These are phyloP conservation scores for Rubroboletus pulcherrimus DNA, from an alignment of 768 basidiomycete genomes.

Conservation along the genomic window DNA sequence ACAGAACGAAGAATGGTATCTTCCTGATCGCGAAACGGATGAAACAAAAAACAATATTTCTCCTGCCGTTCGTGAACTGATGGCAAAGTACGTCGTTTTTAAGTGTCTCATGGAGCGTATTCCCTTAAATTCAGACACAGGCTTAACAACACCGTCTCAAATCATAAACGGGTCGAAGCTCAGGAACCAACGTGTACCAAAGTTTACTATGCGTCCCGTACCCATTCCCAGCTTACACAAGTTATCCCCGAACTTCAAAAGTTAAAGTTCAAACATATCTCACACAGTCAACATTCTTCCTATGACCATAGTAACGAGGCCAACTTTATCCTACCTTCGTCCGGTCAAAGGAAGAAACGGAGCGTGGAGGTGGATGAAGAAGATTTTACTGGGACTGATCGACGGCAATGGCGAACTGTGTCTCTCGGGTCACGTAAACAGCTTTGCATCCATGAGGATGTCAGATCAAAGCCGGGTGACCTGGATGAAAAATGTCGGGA, in stretches of 20 bases:
- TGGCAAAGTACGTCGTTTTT: slow-evolving; percentile 59
- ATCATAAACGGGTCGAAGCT: slow-evolving; percentile 7
- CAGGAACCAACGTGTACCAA: slow-evolving; percentile 66
- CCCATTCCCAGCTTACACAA: slow-evolving; percentile 93
- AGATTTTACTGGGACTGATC: slow-evolving; percentile 24
- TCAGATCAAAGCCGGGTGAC: slow-evolving; percentile 60
- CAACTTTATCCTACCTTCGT: not conserved
- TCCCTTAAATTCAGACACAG: slow-evolving; percentile 9
- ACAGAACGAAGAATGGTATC: slow-evolving; percentile 62
- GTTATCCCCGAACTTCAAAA: slow-evolving; percentile 80
- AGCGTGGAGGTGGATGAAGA: slow-evolving; percentile 21
- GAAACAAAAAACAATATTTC: slow-evolving; percentile 58
- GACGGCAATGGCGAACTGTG: slow-evolving; percentile 54
- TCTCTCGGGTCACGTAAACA: slow-evolving; percentile 88
- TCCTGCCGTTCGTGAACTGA: slow-evolving; percentile 71
- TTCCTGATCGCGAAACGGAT: slow-evolving; percentile 53
- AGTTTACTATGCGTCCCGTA: slow-evolving; percentile 92
- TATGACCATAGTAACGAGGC: not conserved
- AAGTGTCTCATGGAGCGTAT: not conserved
- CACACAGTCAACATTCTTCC: slow-evolving; percentile 15
- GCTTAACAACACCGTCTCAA: slow-evolving; percentile 10
- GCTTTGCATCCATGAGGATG: slow-evolving; percentile 85
- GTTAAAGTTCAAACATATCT: slow-evolving; percentile 49
- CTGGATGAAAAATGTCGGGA: slow-evolving; percentile 89
- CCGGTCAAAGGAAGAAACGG: slow-evolving; percentile 18